A percentile compares a stretch with the other conserved stretches of the same genome.
Evolutionary conservation across 2,329 filamentous ascomycete species (phyloP).

Genomic region (Calonectria fujianensis): DNA sequence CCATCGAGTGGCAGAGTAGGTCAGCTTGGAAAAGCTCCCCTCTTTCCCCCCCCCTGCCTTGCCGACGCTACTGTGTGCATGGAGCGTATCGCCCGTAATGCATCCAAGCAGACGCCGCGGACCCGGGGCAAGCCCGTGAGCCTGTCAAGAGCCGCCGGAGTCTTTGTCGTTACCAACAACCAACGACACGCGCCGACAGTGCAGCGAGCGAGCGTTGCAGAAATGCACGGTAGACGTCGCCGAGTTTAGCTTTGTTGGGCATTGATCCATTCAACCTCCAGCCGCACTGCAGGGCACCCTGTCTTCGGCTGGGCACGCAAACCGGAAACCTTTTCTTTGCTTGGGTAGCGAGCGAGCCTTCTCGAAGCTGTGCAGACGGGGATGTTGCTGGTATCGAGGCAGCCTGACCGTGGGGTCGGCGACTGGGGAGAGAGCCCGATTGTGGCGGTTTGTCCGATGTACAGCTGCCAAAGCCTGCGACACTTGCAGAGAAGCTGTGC

Average conservation of each 20-base stretch:
- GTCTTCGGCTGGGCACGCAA: constrained; percentile 42
- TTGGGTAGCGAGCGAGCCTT: constrained; percentile 36
- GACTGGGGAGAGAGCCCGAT: constrained; percentile 45
- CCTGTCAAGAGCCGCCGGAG: constrained; percentile 26
- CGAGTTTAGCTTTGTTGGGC: constrained; percentile 43
- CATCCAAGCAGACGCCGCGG: constrained; percentile 19
- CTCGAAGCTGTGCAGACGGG: constrained; percentile 30
- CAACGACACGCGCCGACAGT: constrained; percentile 20
- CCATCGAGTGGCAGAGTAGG: constrained; percentile 47
- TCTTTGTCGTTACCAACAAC: constrained; percentile 17
- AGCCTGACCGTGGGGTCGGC: constrained; percentile 42
- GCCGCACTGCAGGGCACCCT: constrained; percentile 35
- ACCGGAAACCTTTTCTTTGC: constrained; percentile 24
- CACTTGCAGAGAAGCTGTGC: not conserved
- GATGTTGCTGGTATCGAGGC: constrained; percentile 43
- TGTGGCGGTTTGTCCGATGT: constrained; percentile 36
- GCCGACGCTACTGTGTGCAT: constrained; percentile 41
- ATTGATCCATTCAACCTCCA: constrained; percentile 40
- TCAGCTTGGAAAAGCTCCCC: constrained; percentile 37
- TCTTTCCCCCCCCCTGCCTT: not conserved
- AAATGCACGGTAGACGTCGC: constrained; percentile 11
- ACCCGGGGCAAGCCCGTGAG: constrained; percentile 25
- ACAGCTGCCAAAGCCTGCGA: constrained; percentile 6
- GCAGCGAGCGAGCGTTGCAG: constrained; percentile 11
- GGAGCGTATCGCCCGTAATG: constrained; percentile 43